Evolutionary conservation across 345 rosid genomes (phyloP).

Genomic region (Camelina hispida): DNA sequence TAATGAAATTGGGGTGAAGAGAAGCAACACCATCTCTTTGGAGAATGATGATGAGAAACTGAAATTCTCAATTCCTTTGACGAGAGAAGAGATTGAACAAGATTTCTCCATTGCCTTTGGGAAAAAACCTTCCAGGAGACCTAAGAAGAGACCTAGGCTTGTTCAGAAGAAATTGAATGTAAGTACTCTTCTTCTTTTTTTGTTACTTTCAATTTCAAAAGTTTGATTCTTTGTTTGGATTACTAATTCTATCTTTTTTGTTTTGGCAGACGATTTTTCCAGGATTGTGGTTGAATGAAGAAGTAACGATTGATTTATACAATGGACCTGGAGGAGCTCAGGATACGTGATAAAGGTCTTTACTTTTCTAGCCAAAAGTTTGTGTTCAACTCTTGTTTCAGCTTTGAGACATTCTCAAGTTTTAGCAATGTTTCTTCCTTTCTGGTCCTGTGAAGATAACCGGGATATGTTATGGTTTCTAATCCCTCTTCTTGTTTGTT

Average conservation of each 20-base stretch:
- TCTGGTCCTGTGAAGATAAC: slow-evolving; percentile 14
- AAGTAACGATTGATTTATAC: slow-evolving; percentile 33
- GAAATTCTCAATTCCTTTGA: slow-evolving; percentile 39
- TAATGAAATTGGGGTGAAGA: slow-evolving; percentile 23
- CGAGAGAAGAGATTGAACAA: slow-evolving; percentile 38
- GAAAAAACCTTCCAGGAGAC: slow-evolving; percentile 37
- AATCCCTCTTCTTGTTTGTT: neutral
- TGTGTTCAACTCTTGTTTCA: slow-evolving; percentile 22
- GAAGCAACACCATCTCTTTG: neutral
- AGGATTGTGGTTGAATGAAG: slow-evolving; percentile 40
- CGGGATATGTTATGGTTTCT: slow-evolving; percentile 8
- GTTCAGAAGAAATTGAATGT: slow-evolving; percentile 44
- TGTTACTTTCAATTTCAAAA: neutral
- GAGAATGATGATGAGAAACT: neutral
- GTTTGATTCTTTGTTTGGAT: neutral
- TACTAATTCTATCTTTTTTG: neutral
- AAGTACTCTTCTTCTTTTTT: neutral
- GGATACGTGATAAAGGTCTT: slow-evolving; percentile 31
- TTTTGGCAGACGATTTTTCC: slow-evolving; percentile 39
- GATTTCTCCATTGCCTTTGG: slow-evolving; percentile 26
- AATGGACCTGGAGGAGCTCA: slow-evolving; percentile 28
- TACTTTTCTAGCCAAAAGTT: neutral
- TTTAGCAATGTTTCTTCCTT: slow-evolving; percentile 8
- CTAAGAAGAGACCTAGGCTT: slow-evolving; percentile 44
- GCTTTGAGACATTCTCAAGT: slow-evolving; percentile 27